phyloP scores from a whole-genome alignment of 768 basidiomycete species.

The Termitomyces sp. region DNA sequence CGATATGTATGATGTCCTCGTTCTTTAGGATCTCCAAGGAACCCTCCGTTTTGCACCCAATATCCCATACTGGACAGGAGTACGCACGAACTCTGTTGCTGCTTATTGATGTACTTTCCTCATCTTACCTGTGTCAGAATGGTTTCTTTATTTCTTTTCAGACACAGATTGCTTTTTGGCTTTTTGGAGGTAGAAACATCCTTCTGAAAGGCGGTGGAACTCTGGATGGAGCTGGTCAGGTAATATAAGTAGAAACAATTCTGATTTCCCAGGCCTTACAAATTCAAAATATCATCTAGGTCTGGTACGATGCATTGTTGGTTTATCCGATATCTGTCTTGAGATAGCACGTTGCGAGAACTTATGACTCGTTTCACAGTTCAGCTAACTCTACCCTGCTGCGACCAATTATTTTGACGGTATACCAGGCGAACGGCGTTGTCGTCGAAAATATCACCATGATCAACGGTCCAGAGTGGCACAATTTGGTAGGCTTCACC shows the following conservation, averaged over 20 bases:
- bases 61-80: constrained; percentile 49
- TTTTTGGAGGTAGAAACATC: constrained; percentile 45
- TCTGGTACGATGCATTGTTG: constrained; percentile 53
- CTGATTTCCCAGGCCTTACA: neutral
- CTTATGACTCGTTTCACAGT: constrained; percentile 17
- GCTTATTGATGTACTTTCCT: neutral
- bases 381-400: constrained; percentile 38
- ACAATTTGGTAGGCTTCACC: constrained; percentile 33
- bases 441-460: constrained; percentile 40
- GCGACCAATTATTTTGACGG: constrained; percentile 50
- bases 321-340: neutral
- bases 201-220: constrained; percentile 54
- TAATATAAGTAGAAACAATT: constrained; percentile 16
- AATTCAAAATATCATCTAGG: constrained; percentile 18
- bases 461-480: constrained; percentile 48
- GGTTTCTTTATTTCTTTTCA: constrained; percentile 50
- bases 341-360: neutral
- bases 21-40: constrained; percentile 34
- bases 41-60: constrained; percentile 45
- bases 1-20: neutral
- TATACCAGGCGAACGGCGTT: constrained; percentile 46
- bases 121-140: constrained; percentile 27
- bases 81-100: constrained; percentile 14
- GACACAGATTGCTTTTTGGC: constrained; percentile 49
- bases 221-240: constrained; percentile 61